A percentile compares a stretch with the other conserved stretches of the same genome.
Evolutionary conservation across 2,329 filamentous ascomycete species (phyloP).

Genomic region (Talaromyces sp.): DNA sequence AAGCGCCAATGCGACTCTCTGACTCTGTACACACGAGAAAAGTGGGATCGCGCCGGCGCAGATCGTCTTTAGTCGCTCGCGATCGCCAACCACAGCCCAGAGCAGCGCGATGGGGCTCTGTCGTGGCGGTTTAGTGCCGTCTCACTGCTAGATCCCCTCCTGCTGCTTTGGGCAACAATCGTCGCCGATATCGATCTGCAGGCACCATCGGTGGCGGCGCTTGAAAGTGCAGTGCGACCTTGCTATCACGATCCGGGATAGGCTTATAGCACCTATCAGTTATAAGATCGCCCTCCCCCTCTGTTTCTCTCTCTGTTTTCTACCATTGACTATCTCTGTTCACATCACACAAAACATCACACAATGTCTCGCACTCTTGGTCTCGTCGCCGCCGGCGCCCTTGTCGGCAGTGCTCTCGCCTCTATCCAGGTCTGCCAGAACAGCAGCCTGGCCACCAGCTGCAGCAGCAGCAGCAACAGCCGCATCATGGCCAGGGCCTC

Average conservation of each 20-base stretch:
- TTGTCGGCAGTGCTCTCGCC: constrained; percentile 14
- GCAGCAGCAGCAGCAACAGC: constrained; percentile 32
- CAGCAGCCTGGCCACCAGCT: constrained; percentile 51
- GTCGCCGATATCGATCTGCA: background rate
- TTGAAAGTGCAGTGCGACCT: background rate
- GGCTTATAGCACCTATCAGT: background rate
- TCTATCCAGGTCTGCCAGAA: constrained; percentile 25
- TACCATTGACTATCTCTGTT: background rate
- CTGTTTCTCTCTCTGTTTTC: background rate
- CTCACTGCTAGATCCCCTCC: background rate
- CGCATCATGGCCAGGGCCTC: constrained; percentile 20
- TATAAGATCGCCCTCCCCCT: background rate
- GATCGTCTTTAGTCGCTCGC: background rate
- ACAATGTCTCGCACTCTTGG: constrained; percentile 7
- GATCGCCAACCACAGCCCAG: background rate
- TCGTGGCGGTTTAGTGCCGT: background rate
- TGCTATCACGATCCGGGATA: background rate
- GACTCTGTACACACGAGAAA: background rate
- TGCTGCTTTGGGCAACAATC: background rate
- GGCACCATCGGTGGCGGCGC: background rate
- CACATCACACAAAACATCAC: background rate
- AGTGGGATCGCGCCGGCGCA: background rate
- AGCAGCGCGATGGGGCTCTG: background rate
- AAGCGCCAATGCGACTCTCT: background rate
- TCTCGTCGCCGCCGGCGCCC: constrained; percentile 5